These are phyloP conservation scores for Hygrocybe coccinea DNA, from an alignment of 768 basidiomycete species.

Conservation along the genomic window DNA sequence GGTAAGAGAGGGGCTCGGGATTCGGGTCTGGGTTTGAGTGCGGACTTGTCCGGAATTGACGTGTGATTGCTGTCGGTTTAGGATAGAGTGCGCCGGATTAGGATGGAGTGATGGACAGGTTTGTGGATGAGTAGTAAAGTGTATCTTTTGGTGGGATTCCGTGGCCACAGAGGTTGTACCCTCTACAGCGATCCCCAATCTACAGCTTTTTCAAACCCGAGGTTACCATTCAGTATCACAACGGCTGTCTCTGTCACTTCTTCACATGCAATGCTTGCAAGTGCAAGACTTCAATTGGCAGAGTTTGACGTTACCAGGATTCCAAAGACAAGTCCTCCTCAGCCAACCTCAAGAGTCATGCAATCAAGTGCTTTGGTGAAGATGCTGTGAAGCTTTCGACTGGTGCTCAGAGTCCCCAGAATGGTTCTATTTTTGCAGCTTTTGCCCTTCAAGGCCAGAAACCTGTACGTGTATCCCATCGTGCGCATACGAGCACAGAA, in stretches of 20 bases:
- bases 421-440: slow-evolving; percentile 23
- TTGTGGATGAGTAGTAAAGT: too few relatives aligned
- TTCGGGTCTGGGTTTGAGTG: too few relatives aligned
- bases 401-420: neutral
- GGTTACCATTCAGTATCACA: slow-evolving; percentile 16
- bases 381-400: slow-evolving; percentile 20
- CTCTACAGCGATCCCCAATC: slow-evolving; percentile 21
- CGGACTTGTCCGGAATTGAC: too few relatives aligned
- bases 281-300: slow-evolving; percentile 13
- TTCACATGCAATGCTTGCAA: slow-evolving; percentile 21
- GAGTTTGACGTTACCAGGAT: slow-evolving; percentile 19
- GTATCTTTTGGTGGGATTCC: too few relatives aligned
- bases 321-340: slow-evolving; percentile 23
- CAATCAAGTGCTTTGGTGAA: slow-evolving; percentile 26
- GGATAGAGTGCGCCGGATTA: too few relatives aligned
- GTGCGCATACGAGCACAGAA: slow-evolving; percentile 23
- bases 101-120: too few relatives aligned
- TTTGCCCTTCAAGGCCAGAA: slow-evolving; percentile 28
- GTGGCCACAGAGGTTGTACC: too few relatives aligned
- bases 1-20: too few relatives aligned
- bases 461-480: slow-evolving; percentile 28
- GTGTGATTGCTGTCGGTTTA: too few relatives aligned
- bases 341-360: slow-evolving; percentile 27
- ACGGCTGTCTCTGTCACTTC: slow-evolving; percentile 15
- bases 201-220: slow-evolving; percentile 25